phyloP scores from a whole-genome alignment of 2,329 filamentous ascomycete genomes.

The Xylariaceae sp. region DNA sequence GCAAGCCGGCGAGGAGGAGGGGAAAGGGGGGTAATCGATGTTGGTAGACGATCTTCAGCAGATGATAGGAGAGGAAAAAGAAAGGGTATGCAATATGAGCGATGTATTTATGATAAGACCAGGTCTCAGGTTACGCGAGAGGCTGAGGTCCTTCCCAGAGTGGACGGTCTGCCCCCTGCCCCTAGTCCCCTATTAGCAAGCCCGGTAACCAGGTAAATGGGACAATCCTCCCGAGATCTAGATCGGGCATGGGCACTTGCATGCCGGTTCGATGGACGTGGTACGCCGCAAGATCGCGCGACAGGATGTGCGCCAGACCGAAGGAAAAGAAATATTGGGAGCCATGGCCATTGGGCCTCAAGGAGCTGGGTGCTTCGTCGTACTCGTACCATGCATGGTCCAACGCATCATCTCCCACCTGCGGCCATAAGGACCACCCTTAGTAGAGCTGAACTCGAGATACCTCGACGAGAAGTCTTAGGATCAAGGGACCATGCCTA shows the following conservation, averaged over 20 bases:
- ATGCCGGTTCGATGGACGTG: conserved; percentile 11
- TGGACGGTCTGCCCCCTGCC: background rate
- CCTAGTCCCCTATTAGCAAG: background rate
- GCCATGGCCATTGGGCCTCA: conserved; percentile 22
- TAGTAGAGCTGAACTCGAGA: background rate
- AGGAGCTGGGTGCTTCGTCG: conserved; percentile 10
- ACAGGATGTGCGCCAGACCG: conserved; percentile 14
- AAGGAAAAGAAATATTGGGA: conserved; percentile 18
- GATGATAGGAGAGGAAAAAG: conserved; percentile 12
- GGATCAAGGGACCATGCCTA: conserved; percentile 5
- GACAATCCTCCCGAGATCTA: conserved; percentile 19
- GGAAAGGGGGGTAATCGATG: background rate
- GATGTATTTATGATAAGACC: conserved; percentile 20
- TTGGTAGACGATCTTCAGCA: conserved; percentile 6
- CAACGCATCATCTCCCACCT: conserved; percentile 8
- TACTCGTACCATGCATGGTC: conserved; percentile 22
- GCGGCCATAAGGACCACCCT: conserved; percentile 3
- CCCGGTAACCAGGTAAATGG: conserved; percentile 19
- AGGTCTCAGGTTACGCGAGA: conserved; percentile 19
- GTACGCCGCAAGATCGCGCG: conserved; percentile 2
- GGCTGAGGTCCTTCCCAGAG: conserved; percentile 9
- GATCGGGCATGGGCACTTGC: conserved; percentile 11
- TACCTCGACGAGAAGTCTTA: background rate
- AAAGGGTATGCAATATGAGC: conserved; percentile 15
- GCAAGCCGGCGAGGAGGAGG: background rate